Evolutionary conservation across 1,284 basidiomycete species (phyloP), one percentile per base, ranked within the genome.

Genomic region (Tylopilus sp.): DNA sequence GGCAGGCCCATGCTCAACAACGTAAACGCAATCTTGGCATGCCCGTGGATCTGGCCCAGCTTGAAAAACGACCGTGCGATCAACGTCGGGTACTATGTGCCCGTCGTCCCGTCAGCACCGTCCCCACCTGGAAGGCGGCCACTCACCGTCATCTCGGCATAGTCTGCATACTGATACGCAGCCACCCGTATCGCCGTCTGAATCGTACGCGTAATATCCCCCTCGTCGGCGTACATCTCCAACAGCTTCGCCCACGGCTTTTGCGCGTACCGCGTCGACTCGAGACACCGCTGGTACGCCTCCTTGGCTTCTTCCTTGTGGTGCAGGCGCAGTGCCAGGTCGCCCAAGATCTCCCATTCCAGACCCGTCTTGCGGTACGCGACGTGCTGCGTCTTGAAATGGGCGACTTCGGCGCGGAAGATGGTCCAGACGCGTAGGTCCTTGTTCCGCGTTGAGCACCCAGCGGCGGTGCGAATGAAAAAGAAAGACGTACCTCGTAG

Each of bases 361-460:
- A 93, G 78, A 0, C 92, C 94, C 0, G 96, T 98, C 77, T 98
- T 98, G 58, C 92, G 85, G 69, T 98, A 99, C 0, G 94, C 94
- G 57, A 98, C 89, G 61, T 96, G 92, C 68, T 98, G 96, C 0
- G 91, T 94, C 69, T 96, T 97, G 82, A 97, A 99, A 68, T 99
- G 96, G 1, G 94, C 93, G n/a, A 98, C 90, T 69, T 99, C 97
- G 5, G 97, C 96, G 20, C 96, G 85, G 86, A 97, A 99, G 67
- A 99, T 99, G 0, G 97, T 99, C 88, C 96, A 99, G 13, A 99
- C 92, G n/a, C 97, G 86, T 45, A 99, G 77, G 69, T 99, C 96
- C 88, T 95, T 2, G 26, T 2, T 10, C 7, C 13, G 6, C 3
- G n/a, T 13, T 43, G 7, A 39, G 26, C n/a, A 14, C 20, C 19